phyloP scores from a whole-genome alignment of 768 basidiomycete genomes.

The Tubosaeta sp. region DNA sequence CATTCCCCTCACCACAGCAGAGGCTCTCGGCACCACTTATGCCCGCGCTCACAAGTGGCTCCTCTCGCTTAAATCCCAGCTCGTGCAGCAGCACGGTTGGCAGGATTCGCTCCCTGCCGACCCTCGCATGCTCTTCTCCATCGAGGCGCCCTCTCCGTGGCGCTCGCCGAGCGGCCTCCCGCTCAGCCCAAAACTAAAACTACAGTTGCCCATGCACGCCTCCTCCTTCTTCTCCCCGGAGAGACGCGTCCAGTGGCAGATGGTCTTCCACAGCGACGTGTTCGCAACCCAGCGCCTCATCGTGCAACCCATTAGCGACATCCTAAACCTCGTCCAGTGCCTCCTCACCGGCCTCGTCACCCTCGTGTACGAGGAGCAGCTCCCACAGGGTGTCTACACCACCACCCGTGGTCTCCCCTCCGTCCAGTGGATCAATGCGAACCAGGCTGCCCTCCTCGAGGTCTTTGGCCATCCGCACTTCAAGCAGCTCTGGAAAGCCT shows the following conservation, averaged over 20 bases:
- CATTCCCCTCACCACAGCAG: constrained; percentile 79
- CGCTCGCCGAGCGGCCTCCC: constrained; percentile 73
- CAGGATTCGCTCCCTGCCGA: constrained; percentile 55
- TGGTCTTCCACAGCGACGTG: constrained; percentile 80
- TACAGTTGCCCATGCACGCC: constrained; percentile 74
- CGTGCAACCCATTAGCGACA: constrained; percentile 65
- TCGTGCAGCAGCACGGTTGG: constrained; percentile 71
- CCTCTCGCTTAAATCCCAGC: constrained; percentile 53
- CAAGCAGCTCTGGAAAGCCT: constrained; percentile 67
- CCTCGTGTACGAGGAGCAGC: constrained; percentile 68
- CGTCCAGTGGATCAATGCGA: constrained; percentile 68
- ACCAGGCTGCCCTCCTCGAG: constrained; percentile 63
- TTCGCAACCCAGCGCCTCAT: constrained; percentile 69
- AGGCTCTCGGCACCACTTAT: constrained; percentile 76
- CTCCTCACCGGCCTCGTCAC: constrained; percentile 70
- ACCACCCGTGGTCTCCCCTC: constrained; percentile 78
- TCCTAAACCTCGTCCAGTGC: constrained; percentile 65
- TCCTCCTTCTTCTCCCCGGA: constrained; percentile 85
- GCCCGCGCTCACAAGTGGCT: constrained; percentile 79
- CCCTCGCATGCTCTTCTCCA: constrained; percentile 70
- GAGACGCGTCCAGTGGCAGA: constrained; percentile 82
- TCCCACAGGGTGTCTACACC: constrained; percentile 65
- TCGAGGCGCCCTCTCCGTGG: constrained; percentile 77
- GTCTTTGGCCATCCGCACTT: constrained; percentile 74
- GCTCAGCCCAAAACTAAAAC: constrained; percentile 65